Conservation (phyloP, 2,329 filamentous ascomycete species). For the Ophiocordyceps australis region DNA sequence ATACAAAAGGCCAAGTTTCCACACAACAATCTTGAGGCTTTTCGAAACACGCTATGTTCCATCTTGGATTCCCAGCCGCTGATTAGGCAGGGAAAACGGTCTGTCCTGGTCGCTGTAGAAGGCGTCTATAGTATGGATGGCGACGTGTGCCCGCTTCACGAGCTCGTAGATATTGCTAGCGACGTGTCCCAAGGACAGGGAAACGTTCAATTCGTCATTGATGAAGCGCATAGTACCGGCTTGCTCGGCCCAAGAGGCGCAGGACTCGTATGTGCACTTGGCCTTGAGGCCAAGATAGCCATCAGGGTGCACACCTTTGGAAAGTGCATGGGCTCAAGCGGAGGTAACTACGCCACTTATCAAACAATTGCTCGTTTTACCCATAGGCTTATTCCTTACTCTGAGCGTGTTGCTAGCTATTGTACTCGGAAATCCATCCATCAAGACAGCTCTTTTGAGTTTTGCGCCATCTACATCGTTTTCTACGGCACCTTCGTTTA, state of each 20-base stretch:
- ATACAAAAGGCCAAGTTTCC: constrained; percentile 19
- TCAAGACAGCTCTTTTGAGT: constrained; percentile 6
- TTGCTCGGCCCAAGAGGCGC: constrained; percentile 26
- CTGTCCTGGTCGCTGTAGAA: constrained; percentile 19
- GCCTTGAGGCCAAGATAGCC: constrained; percentile 26
- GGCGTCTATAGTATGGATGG: constrained; percentile 25
- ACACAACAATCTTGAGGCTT: constrained; percentile 19
- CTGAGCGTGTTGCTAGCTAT: constrained; percentile 4
- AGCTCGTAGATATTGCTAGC: constrained; percentile 14
- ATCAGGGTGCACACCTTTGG: constrained; percentile 29
- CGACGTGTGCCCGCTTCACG: constrained; percentile 16
- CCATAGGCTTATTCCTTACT: not conserved
- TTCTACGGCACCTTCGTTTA: constrained; percentile 6
- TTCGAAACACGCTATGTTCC: constrained; percentile 14
- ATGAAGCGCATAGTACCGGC: constrained; percentile 34
- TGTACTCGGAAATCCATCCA: constrained; percentile 5
- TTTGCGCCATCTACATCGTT: constrained; percentile 5
- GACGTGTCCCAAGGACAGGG: constrained; percentile 10
- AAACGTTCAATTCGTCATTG: constrained; percentile 28
- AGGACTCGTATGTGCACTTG: constrained; percentile 27
- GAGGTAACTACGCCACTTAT: constrained; percentile 6
- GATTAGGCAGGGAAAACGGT: constrained; percentile 9
- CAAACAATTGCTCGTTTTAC: not conserved
- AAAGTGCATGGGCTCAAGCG: constrained; percentile 25
- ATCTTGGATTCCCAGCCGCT: constrained; percentile 10